Evolutionary conservation across 225 moss, liverwort and hornwort genomes (phyloP).

Genomic region (Ulota crispa): DNA sequence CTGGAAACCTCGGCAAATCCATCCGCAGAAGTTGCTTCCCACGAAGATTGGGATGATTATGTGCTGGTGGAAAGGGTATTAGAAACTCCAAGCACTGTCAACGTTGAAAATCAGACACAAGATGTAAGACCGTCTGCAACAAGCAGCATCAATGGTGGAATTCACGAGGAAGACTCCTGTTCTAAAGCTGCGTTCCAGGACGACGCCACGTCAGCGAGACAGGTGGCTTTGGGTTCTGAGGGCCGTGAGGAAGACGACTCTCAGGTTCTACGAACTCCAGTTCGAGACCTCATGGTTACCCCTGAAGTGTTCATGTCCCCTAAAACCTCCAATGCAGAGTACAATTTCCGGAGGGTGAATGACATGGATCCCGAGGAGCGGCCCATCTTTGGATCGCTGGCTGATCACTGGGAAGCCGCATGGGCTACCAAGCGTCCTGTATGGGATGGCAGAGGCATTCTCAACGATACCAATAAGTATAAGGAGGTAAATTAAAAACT

Average conservation of each 20-base stretch:
- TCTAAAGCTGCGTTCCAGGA: slow-evolving; percentile 23
- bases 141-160: slow-evolving; percentile 24
- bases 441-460: slow-evolving; percentile 88
- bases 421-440: slow-evolving; percentile 52
- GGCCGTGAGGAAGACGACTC: slow-evolving; percentile 21
- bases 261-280: slow-evolving; percentile 29
- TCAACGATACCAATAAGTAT: slow-evolving; percentile 84
- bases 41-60: slow-evolving; percentile 27
- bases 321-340: slow-evolving; percentile 34
- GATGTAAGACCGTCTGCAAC: neutral
- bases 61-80: slow-evolving; percentile 27
- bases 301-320: slow-evolving; percentile 60
- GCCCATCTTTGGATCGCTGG: slow-evolving; percentile 83
- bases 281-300: slow-evolving; percentile 33
- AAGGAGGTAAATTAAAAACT: too few relatives aligned
- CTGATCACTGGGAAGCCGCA: slow-evolving; percentile 74
- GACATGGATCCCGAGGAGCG: slow-evolving; percentile 76
- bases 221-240: neutral
- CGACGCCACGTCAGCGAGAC: slow-evolving; percentile 24
- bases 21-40: neutral
- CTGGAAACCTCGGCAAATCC: neutral
- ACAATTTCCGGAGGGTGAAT: slow-evolving; percentile 46
- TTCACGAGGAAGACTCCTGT: neutral
- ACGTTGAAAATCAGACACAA: neutral
- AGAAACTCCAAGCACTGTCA: neutral